Evolutionary conservation across 257 asterid species (phyloP).

Genomic region (Solanum paucissectum): DNA sequence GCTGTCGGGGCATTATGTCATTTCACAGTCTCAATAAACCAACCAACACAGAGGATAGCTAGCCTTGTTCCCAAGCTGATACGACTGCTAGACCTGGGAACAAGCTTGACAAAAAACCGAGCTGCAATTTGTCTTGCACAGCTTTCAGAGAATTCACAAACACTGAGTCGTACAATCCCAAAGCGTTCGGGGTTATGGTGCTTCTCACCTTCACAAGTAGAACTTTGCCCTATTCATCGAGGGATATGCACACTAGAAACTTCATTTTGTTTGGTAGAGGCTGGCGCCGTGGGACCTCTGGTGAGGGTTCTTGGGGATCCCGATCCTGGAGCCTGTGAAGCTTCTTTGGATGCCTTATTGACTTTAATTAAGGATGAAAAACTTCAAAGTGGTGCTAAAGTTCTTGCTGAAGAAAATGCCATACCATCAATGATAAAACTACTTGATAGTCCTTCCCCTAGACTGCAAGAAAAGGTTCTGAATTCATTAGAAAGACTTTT

Average conservation of each 20-base stretch:
- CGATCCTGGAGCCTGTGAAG: slow-evolving; percentile 41
- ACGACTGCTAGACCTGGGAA: slow-evolving; percentile 34
- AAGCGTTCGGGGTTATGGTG: slow-evolving; percentile 41
- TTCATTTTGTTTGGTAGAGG: slow-evolving; percentile 52
- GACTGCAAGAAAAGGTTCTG: slow-evolving; percentile 49
- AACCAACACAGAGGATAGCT: slow-evolving; percentile 35
- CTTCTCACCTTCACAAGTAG: slow-evolving; percentile 34
- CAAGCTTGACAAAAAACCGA: slow-evolving; percentile 21
- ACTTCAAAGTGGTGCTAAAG: slow-evolving; percentile 45
- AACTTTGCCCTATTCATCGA: slow-evolving; percentile 38
- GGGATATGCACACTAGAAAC: slow-evolving; percentile 38
- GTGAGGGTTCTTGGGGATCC: slow-evolving; percentile 32
- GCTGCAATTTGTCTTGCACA: slow-evolving; percentile 44
- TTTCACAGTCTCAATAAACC: slow-evolving; percentile 27
- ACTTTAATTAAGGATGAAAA: slow-evolving; percentile 35
- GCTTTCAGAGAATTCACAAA: slow-evolving; percentile 37
- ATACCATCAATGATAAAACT: slow-evolving; percentile 33
- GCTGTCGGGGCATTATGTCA: slow-evolving; percentile 45
- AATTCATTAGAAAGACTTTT: slow-evolving; percentile 41
- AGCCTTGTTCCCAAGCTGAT: slow-evolving; percentile 32
- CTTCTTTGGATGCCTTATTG: slow-evolving; percentile 55
- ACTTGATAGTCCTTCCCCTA: slow-evolving; percentile 28
- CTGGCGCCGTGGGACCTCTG: slow-evolving; percentile 38
- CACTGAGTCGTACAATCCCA: slow-evolving; percentile 27
- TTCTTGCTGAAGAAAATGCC: slow-evolving; percentile 41